Percentiles rank a stretch among this genome's conserved stretches.
Evolutionary conservation across 2,329 filamentous ascomycete genomes (phyloP).

Genomic region (Monosporascus sp.): DNA sequence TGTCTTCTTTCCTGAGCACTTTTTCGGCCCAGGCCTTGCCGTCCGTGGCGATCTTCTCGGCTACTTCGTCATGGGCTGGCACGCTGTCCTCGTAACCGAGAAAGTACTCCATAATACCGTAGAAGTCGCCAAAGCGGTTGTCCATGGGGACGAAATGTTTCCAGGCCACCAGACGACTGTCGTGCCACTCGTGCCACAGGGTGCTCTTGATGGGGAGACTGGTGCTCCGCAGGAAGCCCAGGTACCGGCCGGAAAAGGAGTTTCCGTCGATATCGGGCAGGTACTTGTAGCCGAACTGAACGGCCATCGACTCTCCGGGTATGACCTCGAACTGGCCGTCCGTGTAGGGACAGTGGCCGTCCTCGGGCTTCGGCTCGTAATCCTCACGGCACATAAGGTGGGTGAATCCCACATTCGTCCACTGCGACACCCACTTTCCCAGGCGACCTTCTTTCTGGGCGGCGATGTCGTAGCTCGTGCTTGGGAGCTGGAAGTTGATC

Average conservation of each 20-base stretch:
- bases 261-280: constrained; percentile 75
- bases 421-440: constrained; percentile 43
- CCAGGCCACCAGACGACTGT: constrained; percentile 68
- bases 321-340: constrained; percentile 37
- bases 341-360: constrained; percentile 42
- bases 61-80: constrained; percentile 49
- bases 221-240: constrained; percentile 63
- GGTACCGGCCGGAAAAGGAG: constrained; percentile 63
- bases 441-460: constrained; percentile 40
- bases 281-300: constrained; percentile 61
- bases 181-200: constrained; percentile 77
- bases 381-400: constrained; percentile 46
- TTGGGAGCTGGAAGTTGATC: constrained; percentile 50
- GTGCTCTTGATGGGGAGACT: constrained; percentile 73
- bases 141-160: constrained; percentile 79
- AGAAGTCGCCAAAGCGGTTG: constrained; percentile 66
- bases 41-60: constrained; percentile 57
- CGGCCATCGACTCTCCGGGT: constrained; percentile 36
- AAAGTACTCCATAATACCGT: constrained; percentile 70
- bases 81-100: constrained; percentile 48
- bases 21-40: constrained; percentile 65
- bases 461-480: constrained; percentile 40
- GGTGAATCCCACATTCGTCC: constrained; percentile 48
- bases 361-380: constrained; percentile 26
- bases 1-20: constrained; percentile 66